Conservation (phyloP, 2,329 filamentous ascomycete species). For the Rasamsonia emersonii region DNA sequence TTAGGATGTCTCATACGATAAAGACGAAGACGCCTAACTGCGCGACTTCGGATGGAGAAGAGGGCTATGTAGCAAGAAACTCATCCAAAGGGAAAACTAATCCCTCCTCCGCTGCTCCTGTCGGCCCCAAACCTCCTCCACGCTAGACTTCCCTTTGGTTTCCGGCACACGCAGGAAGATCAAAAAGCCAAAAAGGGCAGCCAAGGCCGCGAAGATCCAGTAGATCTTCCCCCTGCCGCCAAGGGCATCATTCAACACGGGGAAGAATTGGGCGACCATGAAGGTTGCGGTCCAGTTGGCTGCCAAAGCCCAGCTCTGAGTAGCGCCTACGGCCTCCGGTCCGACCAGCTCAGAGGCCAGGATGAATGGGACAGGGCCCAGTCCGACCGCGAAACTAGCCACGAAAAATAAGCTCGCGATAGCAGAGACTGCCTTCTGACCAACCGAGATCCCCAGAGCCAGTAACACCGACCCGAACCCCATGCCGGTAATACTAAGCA, state of each 20-base stretch:
- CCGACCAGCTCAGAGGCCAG: constrained; percentile 84
- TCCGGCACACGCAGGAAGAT: constrained; percentile 71
- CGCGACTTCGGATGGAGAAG: no score
- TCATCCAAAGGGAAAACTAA: constrained; percentile 1
- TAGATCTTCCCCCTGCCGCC: constrained; percentile 78
- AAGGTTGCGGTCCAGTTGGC: constrained; percentile 90
- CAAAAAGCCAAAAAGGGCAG: constrained; percentile 60
- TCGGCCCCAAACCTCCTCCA: constrained; percentile 86
- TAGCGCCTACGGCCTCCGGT: constrained; percentile 81
- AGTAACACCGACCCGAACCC: constrained; percentile 67
- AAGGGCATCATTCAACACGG: constrained; percentile 67
- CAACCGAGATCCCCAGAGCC: constrained; percentile 68
- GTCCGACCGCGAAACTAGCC: constrained; percentile 76
- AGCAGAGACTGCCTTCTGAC: constrained; percentile 67
- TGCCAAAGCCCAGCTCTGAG: constrained; percentile 78
- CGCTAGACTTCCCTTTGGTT: constrained; percentile 74
- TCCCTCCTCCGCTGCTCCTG: constrained; percentile 19
- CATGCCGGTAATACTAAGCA: constrained; percentile 78
- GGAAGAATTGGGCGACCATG: constrained; percentile 89
- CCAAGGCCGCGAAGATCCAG: constrained; percentile 78
- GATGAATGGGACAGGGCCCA: constrained; percentile 93
- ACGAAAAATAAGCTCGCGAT: constrained; percentile 79
- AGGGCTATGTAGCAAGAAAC: constrained; percentile 1
- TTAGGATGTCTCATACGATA: no score
- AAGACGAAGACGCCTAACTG: no score